A percentile compares a stretch with the other conserved stretches of the same genome.
These are phyloP conservation scores for Eucalyptus caleyi DNA, from an alignment of 345 rosid genomes.

Conservation along the genomic window DNA sequence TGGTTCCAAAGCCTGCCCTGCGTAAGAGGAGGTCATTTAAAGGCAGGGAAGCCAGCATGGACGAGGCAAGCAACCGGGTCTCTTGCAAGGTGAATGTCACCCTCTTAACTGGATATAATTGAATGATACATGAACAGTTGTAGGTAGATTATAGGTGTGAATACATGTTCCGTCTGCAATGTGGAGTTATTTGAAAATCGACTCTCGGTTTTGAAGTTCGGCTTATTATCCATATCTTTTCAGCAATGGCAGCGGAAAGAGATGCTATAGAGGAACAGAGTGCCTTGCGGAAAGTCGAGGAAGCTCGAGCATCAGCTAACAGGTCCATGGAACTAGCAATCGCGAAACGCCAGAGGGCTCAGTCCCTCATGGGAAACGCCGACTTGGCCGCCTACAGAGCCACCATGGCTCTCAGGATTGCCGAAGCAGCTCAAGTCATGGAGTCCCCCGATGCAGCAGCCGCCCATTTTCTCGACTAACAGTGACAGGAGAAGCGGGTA, in stretches of 20 bases:
- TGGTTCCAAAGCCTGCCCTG: constrained; percentile 40
- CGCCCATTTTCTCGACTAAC: constrained; percentile 16
- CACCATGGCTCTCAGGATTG: constrained; percentile 47
- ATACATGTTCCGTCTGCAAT: not conserved
- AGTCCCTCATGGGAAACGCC: constrained; percentile 66
- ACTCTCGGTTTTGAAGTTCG: not conserved
- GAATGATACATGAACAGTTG: not conserved
- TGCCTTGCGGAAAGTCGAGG: constrained; percentile 28
- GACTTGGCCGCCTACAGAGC: constrained; percentile 79
- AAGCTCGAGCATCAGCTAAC: constrained; percentile 32
- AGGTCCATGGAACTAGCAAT: constrained; percentile 33
- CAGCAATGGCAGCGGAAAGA: constrained; percentile 37
- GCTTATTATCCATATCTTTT: not conserved
- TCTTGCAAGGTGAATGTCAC: constrained; percentile 34
- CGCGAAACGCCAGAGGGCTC: constrained; percentile 49
- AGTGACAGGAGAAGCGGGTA: not conserved
- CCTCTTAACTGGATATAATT: not conserved
- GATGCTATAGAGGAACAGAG: constrained; percentile 33
- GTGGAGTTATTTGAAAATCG: not conserved
- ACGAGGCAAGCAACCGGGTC: constrained; percentile 51
- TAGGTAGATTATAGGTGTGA: not conserved
- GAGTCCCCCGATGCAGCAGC: constrained; percentile 16
- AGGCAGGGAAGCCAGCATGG: constrained; percentile 60
- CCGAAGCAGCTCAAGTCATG: constrained; percentile 36
- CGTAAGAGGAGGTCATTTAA: constrained; percentile 80